phyloP scores from a whole-genome alignment of 805 yeast genomes.

The Saccharomycopsis babjevae region DNA sequence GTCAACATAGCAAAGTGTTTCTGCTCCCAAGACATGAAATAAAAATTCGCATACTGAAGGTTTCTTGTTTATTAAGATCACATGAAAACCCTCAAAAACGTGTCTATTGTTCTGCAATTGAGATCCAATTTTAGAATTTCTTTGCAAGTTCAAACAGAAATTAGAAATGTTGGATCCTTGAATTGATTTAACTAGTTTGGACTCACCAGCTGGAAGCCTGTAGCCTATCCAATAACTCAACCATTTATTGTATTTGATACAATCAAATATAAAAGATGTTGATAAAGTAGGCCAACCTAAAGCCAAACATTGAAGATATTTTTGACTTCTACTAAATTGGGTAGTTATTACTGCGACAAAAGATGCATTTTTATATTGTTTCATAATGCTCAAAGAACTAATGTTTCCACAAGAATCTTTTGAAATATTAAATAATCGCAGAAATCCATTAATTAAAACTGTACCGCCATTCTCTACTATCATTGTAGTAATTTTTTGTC shows the following conservation, averaged over 20 bases:
- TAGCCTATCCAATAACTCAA: conserved; percentile 40
- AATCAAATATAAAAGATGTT: conserved; percentile 43
- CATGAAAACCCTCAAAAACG: conserved; percentile 21
- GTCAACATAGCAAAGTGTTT: conserved; percentile 17
- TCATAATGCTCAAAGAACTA: conserved; percentile 14
- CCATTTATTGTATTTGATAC: conserved; percentile 27
- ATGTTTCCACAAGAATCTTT: conserved; percentile 4
- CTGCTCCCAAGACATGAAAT: conserved; percentile 38
- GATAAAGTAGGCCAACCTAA: conserved; percentile 82
- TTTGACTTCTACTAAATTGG: conserved; percentile 52
- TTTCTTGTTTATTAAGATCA: conserved; percentile 20
- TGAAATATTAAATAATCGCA: conserved; percentile 21
- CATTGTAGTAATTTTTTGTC: conserved; percentile 1
- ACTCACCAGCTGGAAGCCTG: conserved; percentile 64
- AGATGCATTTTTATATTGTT: conserved; percentile 22
- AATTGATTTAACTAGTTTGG: conserved; percentile 33
- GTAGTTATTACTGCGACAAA: conserved; percentile 63
- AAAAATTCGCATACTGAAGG: conserved; percentile 31
- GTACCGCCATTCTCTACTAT: conserved; percentile 28
- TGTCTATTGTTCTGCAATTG: conserved; percentile 35
- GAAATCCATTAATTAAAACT: conserved; percentile 28
- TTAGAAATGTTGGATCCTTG: conserved; percentile 40
- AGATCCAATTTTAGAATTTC: conserved; percentile 20
- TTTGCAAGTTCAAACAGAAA: conserved; percentile 32
- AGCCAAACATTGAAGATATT: conserved; percentile 67